Evolutionary conservation across 2,329 filamentous ascomycete genomes (phyloP), one percentile per base, ranked within the genome.

Genomic region (Claviceps lovelessii): DNA sequence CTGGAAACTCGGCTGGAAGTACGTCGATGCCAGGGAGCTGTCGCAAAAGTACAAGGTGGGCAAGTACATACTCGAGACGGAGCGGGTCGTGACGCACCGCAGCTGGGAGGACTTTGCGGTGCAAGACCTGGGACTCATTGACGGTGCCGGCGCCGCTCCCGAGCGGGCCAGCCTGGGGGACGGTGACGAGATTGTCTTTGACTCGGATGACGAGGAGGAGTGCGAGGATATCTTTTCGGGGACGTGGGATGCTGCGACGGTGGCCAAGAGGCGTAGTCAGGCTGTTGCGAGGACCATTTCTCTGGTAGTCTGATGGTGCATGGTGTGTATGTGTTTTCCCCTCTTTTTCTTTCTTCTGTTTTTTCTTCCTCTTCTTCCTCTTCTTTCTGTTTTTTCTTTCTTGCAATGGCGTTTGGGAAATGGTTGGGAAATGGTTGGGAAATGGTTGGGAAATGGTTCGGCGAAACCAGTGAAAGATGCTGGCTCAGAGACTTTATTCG

Each of bases 1-100:
- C 31, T 71, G 70, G 52, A 78, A 78, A 61, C 63, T 86, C 9
- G 83, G 83, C 19, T 86, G 83, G 83, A 85, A 85, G 66, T 86
- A 86, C 61, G 73, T 85, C 47, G 78, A 83, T 63, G 81, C 82
- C 1, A 75, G 74, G 57, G 78, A 84, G 60, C 62, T 70, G 54
- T 68, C 72, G 49, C 83, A 85, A 65, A 76, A 74, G 63, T 86
- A 86, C 72, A 86, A 86, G 67, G 73, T 85, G 51, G 81, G 81
- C 60, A 85, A 85, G 65, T 85, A 79, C 63, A 85, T 85, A 35
- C 65, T 86, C 44, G 83, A 86, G 69, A 79, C 76, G 44, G 75
- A 77, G 64, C 70, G 79, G 53, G 76, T 83, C 17, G 72, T 78
- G 29, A 70, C 73, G 13, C 71, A 73, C 49, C 72, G 73, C 39